Evolutionary conservation across 176 grass and related monocot genomes (phyloP), one percentile per base, ranked within the genome.

Genomic region (Triticum timopheevii): DNA sequence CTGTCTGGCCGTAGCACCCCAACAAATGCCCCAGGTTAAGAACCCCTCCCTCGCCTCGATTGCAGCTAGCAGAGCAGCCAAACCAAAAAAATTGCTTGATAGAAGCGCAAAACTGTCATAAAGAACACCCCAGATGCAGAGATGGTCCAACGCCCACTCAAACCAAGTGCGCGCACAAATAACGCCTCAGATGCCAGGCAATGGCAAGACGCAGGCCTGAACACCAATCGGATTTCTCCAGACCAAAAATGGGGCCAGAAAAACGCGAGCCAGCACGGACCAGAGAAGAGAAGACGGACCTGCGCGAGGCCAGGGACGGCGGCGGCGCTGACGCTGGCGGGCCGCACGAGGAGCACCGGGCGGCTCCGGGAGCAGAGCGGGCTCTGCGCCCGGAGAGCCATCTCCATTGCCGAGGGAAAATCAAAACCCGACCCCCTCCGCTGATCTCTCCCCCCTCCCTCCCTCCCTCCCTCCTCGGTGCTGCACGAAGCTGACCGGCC

Each of bases 301-400:
- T 85, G 86, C 9, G 63, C 10, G 23, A 77, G 70, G 39, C 82
- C 30, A 31, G 73, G 30, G 72, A n/a, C 62, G 27, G 15, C 67
- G 25, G 79, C 84, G 33, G 62, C 79, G 64, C 6, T 24, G 31
- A 49, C 78, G 64, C 6, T 25, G 65, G 73, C 59, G 7, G 85
- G 89, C 8, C 90, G 77, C n/a, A 71, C 35, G 61, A 85, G 49
- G 69, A 85, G 77, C 69, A 23, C 17, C 69, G 71, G 86, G 6
- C 83, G 52, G 66, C 63, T 74, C 77, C 84, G 35, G 76, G 81
- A 83, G 89, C 63, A 95, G 49, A 85, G 80, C 33, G 88, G 86
- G 86, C 42, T 87, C 77, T 87, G 86, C 49, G 86, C 38, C 39
- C 71, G 86, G 52, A 95, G 81, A 58, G 84, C 77, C 80, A 93